These are phyloP conservation scores for Lentinus tigrinus DNA, from an alignment of 768 basidiomycete genomes.

Conservation along the genomic window DNA sequence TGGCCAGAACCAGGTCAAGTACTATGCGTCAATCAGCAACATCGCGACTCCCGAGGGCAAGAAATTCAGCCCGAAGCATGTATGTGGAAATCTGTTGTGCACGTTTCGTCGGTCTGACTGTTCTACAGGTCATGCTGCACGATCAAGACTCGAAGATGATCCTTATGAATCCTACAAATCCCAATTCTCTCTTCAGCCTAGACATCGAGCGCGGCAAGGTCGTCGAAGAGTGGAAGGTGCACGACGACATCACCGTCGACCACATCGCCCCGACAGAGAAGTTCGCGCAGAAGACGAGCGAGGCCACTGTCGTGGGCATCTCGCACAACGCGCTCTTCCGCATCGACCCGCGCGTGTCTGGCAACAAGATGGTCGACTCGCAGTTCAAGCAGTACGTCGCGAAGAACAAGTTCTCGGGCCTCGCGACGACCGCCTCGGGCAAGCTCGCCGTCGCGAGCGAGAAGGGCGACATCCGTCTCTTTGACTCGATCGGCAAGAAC, in stretches of 20 bases:
- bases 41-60: constrained; percentile 78
- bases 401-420: constrained; percentile 94
- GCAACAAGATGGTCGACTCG: constrained; percentile 89
- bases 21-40: constrained; percentile 84
- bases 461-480: constrained; percentile 95
- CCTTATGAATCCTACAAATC: constrained; percentile 78
- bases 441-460: constrained; percentile 91
- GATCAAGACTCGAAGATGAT: constrained; percentile 97
- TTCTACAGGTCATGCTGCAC: constrained; percentile 85
- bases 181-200: constrained; percentile 82
- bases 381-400: constrained; percentile 95
- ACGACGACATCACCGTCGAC: constrained; percentile 81
- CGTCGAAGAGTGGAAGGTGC: constrained; percentile 99
- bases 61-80: constrained; percentile 83
- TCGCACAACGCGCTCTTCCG: constrained; percentile 97
- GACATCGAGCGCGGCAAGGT: constrained; percentile 95
- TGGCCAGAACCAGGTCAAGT: constrained; percentile 70
- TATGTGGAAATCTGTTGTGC: constrained; percentile 32
- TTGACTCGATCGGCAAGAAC: constrained; percentile 96
- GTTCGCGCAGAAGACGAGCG: constrained; percentile 88
- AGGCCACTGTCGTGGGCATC: constrained; percentile 90
- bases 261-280: constrained; percentile 93
- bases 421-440: constrained; percentile 83
- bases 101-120: not conserved
- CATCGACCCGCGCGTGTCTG: constrained; percentile 92